Percentiles rank a stretch among this genome's conserved stretches.
Conservation (phyloP, 306 rosid species). For the Cucumis hystrix region DNA sequence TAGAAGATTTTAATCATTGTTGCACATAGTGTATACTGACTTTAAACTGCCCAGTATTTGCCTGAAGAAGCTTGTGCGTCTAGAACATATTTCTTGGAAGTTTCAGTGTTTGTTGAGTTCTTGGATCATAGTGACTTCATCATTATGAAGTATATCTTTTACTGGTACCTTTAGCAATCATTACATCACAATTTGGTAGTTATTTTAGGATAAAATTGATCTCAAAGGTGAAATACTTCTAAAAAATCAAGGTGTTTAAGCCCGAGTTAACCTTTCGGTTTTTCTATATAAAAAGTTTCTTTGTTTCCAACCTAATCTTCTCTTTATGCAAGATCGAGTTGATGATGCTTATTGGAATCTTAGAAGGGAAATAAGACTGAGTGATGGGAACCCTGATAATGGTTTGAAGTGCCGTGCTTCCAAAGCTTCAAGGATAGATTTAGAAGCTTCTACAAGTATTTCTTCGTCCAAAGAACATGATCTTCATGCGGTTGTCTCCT, state of each 20-base stretch:
- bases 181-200: not conserved
- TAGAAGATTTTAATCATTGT: not conserved
- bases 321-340: slow-evolving; percentile 43
- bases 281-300: not conserved
- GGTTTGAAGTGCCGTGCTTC: slow-evolving; percentile 16
- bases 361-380: slow-evolving; percentile 27
- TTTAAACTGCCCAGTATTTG: not conserved
- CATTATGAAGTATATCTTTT: not conserved
- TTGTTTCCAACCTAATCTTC: not conserved
- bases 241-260: not conserved
- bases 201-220: not conserved
- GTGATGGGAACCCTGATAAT: slow-evolving; percentile 20
- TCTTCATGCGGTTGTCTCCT: slow-evolving; percentile 45
- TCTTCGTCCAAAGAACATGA: slow-evolving; percentile 20
- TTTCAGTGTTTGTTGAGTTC: not conserved
- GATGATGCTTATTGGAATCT: slow-evolving; percentile 65
- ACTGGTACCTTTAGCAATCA: not conserved
- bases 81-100: not conserved
- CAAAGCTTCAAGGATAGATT: slow-evolving; percentile 17
- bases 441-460: slow-evolving; percentile 18
- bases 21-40: not conserved
- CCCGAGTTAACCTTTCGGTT: not conserved
- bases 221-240: not conserved
- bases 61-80: not conserved
- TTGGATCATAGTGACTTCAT: not conserved